Evolutionary conservation across 352 stramenopile species (phyloP).

Genomic region (Globisporangium uncinulatum): DNA sequence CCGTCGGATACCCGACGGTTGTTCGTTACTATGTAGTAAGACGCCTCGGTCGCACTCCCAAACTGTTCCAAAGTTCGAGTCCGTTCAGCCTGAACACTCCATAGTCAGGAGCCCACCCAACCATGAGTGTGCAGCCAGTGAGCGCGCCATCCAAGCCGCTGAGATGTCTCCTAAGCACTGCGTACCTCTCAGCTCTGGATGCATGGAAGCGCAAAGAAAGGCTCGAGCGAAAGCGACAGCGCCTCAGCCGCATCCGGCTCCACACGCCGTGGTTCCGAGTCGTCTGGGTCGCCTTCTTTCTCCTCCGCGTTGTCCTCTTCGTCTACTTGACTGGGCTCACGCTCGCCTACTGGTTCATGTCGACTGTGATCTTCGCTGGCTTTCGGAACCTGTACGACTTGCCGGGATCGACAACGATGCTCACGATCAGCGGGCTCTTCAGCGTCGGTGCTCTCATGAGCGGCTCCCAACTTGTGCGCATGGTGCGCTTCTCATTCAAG

Average conservation of each 20-base stretch:
- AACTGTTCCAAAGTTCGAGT: too few species aligned
- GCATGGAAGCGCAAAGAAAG: conserved; percentile 2
- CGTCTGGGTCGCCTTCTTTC: conserved; percentile 2
- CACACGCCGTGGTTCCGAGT: conserved; percentile 6
- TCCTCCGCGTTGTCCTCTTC: conserved; percentile 5
- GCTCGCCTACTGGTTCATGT: conserved; percentile 10
- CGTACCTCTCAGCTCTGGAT: not conserved
- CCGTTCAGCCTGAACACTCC: too few species aligned
- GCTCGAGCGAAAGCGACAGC: conserved; percentile 1
- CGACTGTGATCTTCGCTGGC: not conserved
- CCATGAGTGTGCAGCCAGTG: not conserved
- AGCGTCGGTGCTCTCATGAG: not conserved
- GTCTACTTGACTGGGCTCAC: conserved; percentile 6
- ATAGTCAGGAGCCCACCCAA: not conserved
- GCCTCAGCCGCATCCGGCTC: conserved; percentile 2
- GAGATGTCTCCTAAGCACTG: not conserved
- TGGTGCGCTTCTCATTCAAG: conserved; percentile 2
- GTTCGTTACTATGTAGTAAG: too few species aligned
- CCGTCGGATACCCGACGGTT: too few species aligned
- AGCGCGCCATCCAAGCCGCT: not conserved
- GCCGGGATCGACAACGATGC: not conserved
- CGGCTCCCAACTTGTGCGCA: conserved; percentile 2
- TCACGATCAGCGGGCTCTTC: conserved; percentile 2
- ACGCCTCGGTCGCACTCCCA: too few species aligned
- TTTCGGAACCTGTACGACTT: conserved; percentile 7